Percentiles rank a stretch among this genome's conserved stretches.
Evolutionary conservation across 2,329 filamentous ascomycete species (phyloP).

Genomic region (Xylariomycetidae sp.): DNA sequence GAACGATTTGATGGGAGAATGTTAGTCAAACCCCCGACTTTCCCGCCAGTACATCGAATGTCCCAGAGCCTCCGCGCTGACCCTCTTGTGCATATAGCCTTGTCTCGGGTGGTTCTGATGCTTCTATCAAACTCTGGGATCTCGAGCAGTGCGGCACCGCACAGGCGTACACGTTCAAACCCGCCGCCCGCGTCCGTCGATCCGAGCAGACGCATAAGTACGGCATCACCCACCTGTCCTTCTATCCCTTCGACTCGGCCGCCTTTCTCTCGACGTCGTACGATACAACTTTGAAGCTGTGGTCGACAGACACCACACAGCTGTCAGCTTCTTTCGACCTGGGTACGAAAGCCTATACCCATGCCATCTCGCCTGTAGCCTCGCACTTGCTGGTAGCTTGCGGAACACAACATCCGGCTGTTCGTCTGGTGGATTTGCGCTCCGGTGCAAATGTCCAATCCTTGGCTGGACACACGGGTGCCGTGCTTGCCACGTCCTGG

Average conservation of each 20-base stretch:
- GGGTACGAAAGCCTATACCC: constrained; percentile 64
- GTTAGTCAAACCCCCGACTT: constrained; percentile 34
- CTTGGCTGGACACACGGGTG: constrained; percentile 61
- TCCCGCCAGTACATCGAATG: background rate
- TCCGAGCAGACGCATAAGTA: constrained; percentile 51
- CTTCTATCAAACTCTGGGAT: constrained; percentile 81
- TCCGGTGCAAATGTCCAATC: constrained; percentile 72
- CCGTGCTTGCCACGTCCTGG: constrained; percentile 69
- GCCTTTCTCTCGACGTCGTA: constrained; percentile 74
- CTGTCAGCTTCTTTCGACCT: constrained; percentile 63
- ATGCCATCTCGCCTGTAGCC: constrained; percentile 69
- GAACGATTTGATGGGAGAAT: constrained; percentile 77
- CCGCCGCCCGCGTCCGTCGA: constrained; percentile 45
- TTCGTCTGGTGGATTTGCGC: constrained; percentile 79
- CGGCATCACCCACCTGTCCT: constrained; percentile 69
- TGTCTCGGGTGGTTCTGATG: constrained; percentile 79
- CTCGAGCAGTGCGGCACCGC: constrained; percentile 55
- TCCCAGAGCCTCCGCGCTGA: background rate
- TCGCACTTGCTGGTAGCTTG: constrained; percentile 76
- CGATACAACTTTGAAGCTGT: constrained; percentile 71
- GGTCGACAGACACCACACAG: constrained; percentile 57
- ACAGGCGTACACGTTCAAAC: constrained; percentile 43
- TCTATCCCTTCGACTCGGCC: constrained; percentile 71
- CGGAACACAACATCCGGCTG: constrained; percentile 77
- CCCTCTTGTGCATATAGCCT: constrained; percentile 43